Percentiles rank a stretch among this genome's conserved stretches.
Evolutionary conservation across 2,329 filamentous ascomycete species (phyloP).

Genomic region (Monilinia polystroma): DNA sequence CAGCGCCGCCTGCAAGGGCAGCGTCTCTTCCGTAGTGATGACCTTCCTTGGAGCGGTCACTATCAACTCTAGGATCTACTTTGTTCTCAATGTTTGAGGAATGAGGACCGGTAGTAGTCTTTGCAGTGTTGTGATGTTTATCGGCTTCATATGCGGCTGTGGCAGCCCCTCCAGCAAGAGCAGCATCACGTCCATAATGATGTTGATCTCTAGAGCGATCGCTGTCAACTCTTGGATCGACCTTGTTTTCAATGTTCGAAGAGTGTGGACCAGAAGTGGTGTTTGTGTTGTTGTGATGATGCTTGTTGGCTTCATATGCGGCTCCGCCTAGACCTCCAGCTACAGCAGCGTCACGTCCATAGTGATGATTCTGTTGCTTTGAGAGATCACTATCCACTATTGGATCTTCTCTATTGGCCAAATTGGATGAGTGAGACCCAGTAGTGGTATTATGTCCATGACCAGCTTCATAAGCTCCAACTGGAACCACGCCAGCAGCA

Average conservation of each 20-base stretch:
- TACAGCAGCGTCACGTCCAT: slow-evolving; percentile 28
- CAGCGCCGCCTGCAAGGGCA: slow-evolving; percentile 22
- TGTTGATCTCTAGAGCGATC: slow-evolving; percentile 27
- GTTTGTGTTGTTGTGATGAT: slow-evolving; percentile 21
- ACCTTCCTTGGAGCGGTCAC: slow-evolving; percentile 25
- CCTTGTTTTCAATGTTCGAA: slow-evolving; percentile 43
- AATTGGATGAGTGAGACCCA: slow-evolving; percentile 42
- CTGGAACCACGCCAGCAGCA: slow-evolving; percentile 20
- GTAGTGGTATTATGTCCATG: slow-evolving; percentile 34
- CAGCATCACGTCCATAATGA: slow-evolving; percentile 30
- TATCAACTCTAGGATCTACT: slow-evolving; percentile 44
- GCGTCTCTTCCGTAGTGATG: slow-evolving; percentile 29
- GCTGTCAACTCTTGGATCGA: slow-evolving; percentile 43
- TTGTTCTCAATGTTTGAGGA: slow-evolving; percentile 44
- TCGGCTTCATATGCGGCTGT: slow-evolving; percentile 12
- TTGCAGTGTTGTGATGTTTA: slow-evolving; percentile 22
- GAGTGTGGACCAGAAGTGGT: slow-evolving; percentile 40
- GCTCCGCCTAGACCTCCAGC: slow-evolving; percentile 25
- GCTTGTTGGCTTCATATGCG: slow-evolving; percentile 21
- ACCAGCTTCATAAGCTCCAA: slow-evolving; percentile 20
- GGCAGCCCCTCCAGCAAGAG: slow-evolving; percentile 25
- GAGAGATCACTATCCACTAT: slow-evolving; percentile 38
- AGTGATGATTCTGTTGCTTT: slow-evolving; percentile 25
- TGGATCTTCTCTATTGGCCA: slow-evolving; percentile 45
- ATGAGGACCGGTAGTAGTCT: slow-evolving; percentile 40